A percentile compares a stretch with the other conserved stretches of the same genome.
Conservation (phyloP, 2,329 filamentous ascomycete species). For the Hymenoscyphus scutula region DNA sequence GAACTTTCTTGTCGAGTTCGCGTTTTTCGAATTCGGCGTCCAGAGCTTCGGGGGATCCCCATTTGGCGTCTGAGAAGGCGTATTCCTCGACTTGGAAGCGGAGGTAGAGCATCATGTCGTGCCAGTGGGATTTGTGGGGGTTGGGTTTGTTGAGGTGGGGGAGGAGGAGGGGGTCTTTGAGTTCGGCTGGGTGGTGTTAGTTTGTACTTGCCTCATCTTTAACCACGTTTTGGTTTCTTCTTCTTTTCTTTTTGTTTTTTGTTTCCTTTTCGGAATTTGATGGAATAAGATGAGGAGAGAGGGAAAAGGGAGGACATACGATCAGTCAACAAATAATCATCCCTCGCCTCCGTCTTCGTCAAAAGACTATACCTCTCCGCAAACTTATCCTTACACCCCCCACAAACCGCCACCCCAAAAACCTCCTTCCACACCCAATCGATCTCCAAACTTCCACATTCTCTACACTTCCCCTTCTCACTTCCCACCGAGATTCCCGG, state of each 20-base stretch:
- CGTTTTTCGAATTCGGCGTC: constrained; percentile 86
- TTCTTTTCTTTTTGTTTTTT: too few species aligned
- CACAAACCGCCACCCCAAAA: constrained; percentile 73
- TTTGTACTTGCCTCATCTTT: too few species aligned
- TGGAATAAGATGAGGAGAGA: too few species aligned
- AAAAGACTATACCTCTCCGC: constrained; percentile 93
- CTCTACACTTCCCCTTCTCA: constrained; percentile 70
- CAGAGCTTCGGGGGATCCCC: constrained; percentile 81
- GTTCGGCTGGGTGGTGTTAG: too few species aligned
- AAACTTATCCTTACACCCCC: constrained; percentile 79
- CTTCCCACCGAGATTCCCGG: constrained; percentile 84
- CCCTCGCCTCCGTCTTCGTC: constrained; percentile 93
- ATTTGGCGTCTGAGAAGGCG: constrained; percentile 75
- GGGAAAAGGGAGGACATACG: constrained; percentile 53
- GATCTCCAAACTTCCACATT: constrained; percentile 82
- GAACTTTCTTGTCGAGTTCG: constrained; percentile 73
- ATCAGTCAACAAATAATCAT: constrained; percentile 94
- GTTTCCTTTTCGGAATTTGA: too few species aligned
- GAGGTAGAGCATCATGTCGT: constrained; percentile 98
- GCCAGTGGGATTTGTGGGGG: constrained; percentile 93
- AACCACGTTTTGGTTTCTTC: too few species aligned
- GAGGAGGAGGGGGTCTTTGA: constrained; percentile 82
- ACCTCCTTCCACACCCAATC: constrained; percentile 94
- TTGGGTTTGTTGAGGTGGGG: constrained; percentile 89
- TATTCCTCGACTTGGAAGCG: constrained; percentile 94